Base-by-base conservation (phyloP, 768 basidiomycete species). In the Pulveroboletus frians region DNA sequence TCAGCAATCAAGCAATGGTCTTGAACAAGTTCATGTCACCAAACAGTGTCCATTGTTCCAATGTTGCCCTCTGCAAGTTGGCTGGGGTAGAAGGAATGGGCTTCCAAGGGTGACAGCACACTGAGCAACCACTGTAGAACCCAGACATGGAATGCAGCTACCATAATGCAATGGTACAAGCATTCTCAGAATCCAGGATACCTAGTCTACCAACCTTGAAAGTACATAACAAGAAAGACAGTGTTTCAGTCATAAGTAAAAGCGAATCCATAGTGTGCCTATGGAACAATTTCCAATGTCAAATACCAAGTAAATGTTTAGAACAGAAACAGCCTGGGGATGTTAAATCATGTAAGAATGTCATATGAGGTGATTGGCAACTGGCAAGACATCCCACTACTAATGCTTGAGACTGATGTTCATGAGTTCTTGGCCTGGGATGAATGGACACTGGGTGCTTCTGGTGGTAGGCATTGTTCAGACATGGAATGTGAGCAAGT, bases 41-140 rank as follows among this genome's bases (percentile, higher is more conserved):
- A 9, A 55, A 36, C 23, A 46, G 51, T 30, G 34, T 39, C 29
- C 18, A 23, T 9, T 17, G 43, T 20, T 45, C 49, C 7, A 42
- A 18, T 20, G 38, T 27, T 9, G 18, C 9, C 29, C 34, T 45
- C 11, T 10, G 43, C 39, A 51, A 54, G 27, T 35, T 60, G 18
- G 49, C 35, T n/a, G 53, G 60, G n/a, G 47, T 5, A 14, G 52
- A 57, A 34, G 50, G 31, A 34, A 39, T 34, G 9, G 55, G 54
- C 20, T 46, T 14, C 27, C 61, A 61, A 39, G 44, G 51, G 18
- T 58, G 61, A 44, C 55, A 56, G 53, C 63, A 65, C 10, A 63
- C 61, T 5, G 52, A 43, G 50, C 63, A 65, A 39, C 63, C 63
- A 51, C 61, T 65, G 7, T 63, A 61, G 55, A 65, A 65, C 47